Percentiles rank a stretch among this genome's conserved stretches.
phyloP scores from a whole-genome alignment of 2,329 filamentous ascomycete genomes.

The Paraconiothyrium brasiliense region DNA sequence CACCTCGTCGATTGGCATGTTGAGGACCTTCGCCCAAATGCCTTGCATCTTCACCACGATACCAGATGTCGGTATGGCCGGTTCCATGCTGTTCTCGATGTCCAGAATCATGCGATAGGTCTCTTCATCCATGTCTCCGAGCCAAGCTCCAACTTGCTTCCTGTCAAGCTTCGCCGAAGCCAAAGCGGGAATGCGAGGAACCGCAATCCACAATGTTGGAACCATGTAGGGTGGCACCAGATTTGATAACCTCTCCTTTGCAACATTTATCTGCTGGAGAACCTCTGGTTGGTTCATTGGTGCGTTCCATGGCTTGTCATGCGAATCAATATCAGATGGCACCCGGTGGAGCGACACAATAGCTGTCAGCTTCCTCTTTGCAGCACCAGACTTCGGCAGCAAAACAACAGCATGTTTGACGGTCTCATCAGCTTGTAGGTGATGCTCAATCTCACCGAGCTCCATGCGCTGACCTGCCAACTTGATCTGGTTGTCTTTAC shows the following conservation, averaged over 20 bases:
- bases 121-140: conserved; percentile 53
- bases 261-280: conserved; percentile 40
- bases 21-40: conserved; percentile 57
- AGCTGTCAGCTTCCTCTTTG: conserved; percentile 56
- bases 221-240: conserved; percentile 45
- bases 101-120: conserved; percentile 53
- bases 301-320: conserved; percentile 35
- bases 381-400: conserved; percentile 53
- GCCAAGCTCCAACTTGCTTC: conserved; percentile 53
- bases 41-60: conserved; percentile 32
- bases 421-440: conserved; percentile 34
- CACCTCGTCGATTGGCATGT: conserved; percentile 41
- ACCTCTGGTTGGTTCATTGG: conserved; percentile 44
- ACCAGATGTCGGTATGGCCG: conserved; percentile 24
- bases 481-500: conserved; percentile 47
- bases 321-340: conserved; percentile 20
- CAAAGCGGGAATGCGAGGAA: conserved; percentile 43
- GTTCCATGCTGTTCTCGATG: conserved; percentile 39
- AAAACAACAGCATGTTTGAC: conserved; percentile 55
- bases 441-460: conserved; percentile 46
- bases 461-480: conserved; percentile 48
- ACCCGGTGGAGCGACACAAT: conserved; percentile 52
- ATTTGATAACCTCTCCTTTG: conserved; percentile 38
- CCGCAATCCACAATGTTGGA: conserved; percentile 46
- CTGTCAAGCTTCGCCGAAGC: conserved; percentile 44